Base-by-base conservation (phyloP, 2,329 filamentous ascomycete species). In the Penicillium glabrum region DNA sequence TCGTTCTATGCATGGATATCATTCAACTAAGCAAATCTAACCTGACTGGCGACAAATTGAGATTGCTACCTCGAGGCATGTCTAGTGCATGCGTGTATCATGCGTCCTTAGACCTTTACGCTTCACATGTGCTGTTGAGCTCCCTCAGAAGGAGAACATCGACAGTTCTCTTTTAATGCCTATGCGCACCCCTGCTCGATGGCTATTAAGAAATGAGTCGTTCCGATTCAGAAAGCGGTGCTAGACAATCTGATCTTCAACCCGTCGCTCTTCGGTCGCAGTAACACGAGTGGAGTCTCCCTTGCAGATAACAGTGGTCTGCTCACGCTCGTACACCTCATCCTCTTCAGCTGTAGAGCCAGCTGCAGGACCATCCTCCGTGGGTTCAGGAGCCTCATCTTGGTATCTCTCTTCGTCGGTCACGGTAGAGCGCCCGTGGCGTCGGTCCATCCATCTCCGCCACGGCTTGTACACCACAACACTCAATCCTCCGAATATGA, bases 381-480 rank as follows among this genome's bases (percentile, higher is more conserved):
- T 41, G 1, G 35, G 24, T 13, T 44, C 55, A 5, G 41, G 19
- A 33, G 46, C 39, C 48, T 66, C 66, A 59, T 69, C 65, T 4
- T 51, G 55, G 51, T 65, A 65, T 2, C 57, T 39, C 43, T 69
- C 67, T 24, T 69, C 67, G n/a, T 67, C 63, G 8, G 27, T 54
- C 8, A 56, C 53, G 11, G 10, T 9, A 14, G 47, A 55, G 47
- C 61, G 64, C 0, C 65, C 65, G 53, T 71, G 63, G 5, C 64
- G 59, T 48, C 61, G 66, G 56, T 84, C 83, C 51, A 88, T 76
- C 68, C 81, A 79, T 52, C 82, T 75, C 57, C 91, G 83, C 93
- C 93, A 97, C 0, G 90, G 90, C 62, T 83, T 84, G 70, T 97
- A 97, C 1, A 89, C 70, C 0, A 93, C 14, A 0, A 96, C 83